Evolutionary conservation across 192 early-diverging fungal genomes (phyloP), one percentile per base, ranked within the genome.

Genomic region (Coemansia aciculifera): DNA sequence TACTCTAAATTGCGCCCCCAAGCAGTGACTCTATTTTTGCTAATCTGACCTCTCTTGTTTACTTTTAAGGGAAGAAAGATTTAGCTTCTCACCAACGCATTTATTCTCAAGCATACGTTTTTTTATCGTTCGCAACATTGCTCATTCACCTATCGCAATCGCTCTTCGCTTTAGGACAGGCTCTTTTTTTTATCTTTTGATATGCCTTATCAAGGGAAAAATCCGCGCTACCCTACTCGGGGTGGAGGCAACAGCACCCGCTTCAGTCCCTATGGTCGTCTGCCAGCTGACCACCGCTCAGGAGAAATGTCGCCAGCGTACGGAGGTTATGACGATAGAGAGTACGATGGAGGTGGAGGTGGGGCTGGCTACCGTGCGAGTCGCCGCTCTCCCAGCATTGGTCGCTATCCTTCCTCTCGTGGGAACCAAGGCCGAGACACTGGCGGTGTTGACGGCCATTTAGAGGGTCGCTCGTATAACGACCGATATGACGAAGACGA

Each of bases 351-450:
- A 17, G n/a, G 44, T 19, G 5, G 44, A 19, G 48, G 21, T 8
- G 48, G 19, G 6, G 48, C 48, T 27, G 48, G 21, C 48, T 24
- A 24, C 48, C 48, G 48, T 7, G 48, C 19, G 5, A 24, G 48
- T 23, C 48, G 19, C 21, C 48, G 48, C 48, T 51, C 48, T 19
- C 48, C 48, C 7, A 51, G 21, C 21, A 11, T n/a, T 8, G 21
- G 48, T 24, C 48, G 48, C 9, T 51, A 51, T 24, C 23, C 48
- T 23, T 51, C 21, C 21, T 51, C 48, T 51, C 48, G 48, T 34
- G 38, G 37, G 36, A 54, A 69, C 60, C 39, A 69, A 32, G 60
- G 40, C 60, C 8, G 67, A 29, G 67, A 69, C 38, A 44, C 48
- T 31, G 67, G 52, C 5, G 60, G 15, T 31, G 48, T 1, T 24